Evolutionary conservation across 805 yeast genomes (phyloP), one percentile per base, ranked within the genome.

Genomic region (Kockiozyma suomiensis): DNA sequence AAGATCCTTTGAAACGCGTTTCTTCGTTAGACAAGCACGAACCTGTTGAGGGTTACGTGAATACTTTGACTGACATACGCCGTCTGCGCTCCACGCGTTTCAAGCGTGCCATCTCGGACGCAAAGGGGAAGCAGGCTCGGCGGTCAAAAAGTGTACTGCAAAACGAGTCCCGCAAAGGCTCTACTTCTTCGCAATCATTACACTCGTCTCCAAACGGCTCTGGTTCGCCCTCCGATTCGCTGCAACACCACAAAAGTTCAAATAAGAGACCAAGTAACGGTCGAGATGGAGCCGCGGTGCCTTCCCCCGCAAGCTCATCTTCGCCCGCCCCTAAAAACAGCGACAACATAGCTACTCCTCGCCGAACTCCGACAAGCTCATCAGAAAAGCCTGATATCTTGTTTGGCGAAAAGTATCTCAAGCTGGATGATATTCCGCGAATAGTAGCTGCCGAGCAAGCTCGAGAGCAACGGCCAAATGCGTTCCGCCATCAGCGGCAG

Each of bases 381-480:
- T 45, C 33, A 17, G 59, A 54, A 13, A 61, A 54, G 32, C 50
- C 63, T 3, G 59, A 58, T 28, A 58, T 61, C 15, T 26, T 62
- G 32, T 62, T 61, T 38, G 66, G 66, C 21, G 96, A 93, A 67
- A 89, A 88, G 67, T 86, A 93, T 0, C 81, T 94, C 54, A 93
- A 97, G 0, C 80, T 94, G 68, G 98, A 94, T 74, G 99, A 94
- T 74, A 94, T 94, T 68, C 97, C 98, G 6, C 81, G 98, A 66
- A 93, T 94, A 70, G 97, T 94, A 6, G 96, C 97, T 1, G 93
- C 96, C 8, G 97, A 94, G 69, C 97, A 93, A 73, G 97, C 98
- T 0, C 79, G 97, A 64, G 97, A 90, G 62, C 87, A 88, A 70
- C 81, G 96, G 59, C 97, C 97, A 1, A 91, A 91, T 73, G 96